Evolutionary conservation across 208 protist genomes (phyloP).

Genomic region (Crithidia acanthocephali): DNA sequence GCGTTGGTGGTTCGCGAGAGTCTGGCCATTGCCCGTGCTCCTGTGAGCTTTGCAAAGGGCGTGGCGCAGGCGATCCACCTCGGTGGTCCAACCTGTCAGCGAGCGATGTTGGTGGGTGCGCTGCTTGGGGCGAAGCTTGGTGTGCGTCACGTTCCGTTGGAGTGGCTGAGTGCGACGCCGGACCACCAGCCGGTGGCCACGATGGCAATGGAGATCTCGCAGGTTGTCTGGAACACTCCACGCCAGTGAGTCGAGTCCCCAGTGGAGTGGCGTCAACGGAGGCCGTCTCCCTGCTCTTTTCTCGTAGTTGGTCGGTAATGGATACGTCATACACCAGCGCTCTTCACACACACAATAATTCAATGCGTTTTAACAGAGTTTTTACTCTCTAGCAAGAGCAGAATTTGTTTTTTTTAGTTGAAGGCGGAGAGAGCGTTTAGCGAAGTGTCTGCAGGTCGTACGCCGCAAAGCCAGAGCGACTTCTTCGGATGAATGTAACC

Average conservation of each 20-base stretch:
- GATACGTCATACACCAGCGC: too few relatives aligned
- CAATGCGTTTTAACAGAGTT: too few relatives aligned
- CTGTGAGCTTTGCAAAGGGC: slow-evolving; percentile 58
- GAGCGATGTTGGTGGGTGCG: slow-evolving; percentile 83
- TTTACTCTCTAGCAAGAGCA: too few relatives aligned
- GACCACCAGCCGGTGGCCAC: slow-evolving; percentile 69
- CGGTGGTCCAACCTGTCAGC: slow-evolving; percentile 54
- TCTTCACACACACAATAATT: too few relatives aligned
- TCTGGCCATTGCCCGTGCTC: slow-evolving; percentile 51
- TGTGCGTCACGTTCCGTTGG: slow-evolving; percentile 60
- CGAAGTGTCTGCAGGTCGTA: too few relatives aligned
- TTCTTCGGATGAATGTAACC: too few relatives aligned
- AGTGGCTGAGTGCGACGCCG: slow-evolving; percentile 78
- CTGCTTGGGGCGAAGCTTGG: slow-evolving; percentile 76
- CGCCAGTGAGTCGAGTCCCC: slow-evolving; percentile 42
- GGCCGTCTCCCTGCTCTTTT: too few relatives aligned
- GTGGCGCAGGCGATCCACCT: slow-evolving; percentile 58
- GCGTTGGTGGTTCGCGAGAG: slow-evolving; percentile 56
- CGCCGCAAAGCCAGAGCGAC: too few relatives aligned
- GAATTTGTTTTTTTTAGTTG: too few relatives aligned
- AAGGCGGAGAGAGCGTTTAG: too few relatives aligned
- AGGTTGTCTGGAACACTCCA: slow-evolving; percentile 88
- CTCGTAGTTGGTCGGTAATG: too few relatives aligned
- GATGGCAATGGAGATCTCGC: slow-evolving; percentile 74
- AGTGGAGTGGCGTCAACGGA: too few relatives aligned